These are phyloP conservation scores for Bullera alba DNA, from an alignment of 768 basidiomycete genomes.

Conservation along the genomic window DNA sequence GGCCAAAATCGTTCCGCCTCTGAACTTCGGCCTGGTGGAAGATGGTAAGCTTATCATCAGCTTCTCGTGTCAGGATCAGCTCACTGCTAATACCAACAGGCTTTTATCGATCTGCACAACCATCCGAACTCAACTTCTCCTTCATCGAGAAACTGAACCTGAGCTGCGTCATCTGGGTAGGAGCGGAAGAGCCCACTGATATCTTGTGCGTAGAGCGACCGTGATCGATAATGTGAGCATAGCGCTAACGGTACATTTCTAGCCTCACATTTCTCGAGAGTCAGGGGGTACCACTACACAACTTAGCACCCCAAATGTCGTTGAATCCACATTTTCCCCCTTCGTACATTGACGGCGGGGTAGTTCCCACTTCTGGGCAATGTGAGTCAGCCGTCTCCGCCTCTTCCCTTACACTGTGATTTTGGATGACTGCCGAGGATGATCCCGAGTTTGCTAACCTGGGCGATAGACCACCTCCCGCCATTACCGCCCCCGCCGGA, in stretches of 20 bases:
- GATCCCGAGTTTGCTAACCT: not conserved
- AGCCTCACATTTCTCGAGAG: slow-evolving; percentile 42
- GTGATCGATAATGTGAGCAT: too few species aligned
- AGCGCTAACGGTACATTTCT: too few species aligned
- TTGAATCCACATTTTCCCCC: slow-evolving; percentile 42
- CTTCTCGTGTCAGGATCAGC: not conserved
- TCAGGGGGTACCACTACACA: slow-evolving; percentile 42
- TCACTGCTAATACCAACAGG: slow-evolving; percentile 14
- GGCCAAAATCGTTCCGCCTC: slow-evolving; percentile 43
- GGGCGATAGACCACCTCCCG: slow-evolving; percentile 30
- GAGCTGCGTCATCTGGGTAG: slow-evolving; percentile 45
- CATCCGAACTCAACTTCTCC: slow-evolving; percentile 54
- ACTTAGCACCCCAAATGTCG: slow-evolving; percentile 38
- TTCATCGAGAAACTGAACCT: slow-evolving; percentile 49
- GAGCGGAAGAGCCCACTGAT: slow-evolving; percentile 45
- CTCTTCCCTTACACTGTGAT: not conserved
- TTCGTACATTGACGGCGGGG: slow-evolving; percentile 31
- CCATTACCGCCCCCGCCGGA: slow-evolving; percentile 43
- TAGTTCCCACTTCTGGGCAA: slow-evolving; percentile 32
- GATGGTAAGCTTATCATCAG: slow-evolving; percentile 27
- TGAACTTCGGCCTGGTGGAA: slow-evolving; percentile 46
- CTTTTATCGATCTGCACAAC: slow-evolving; percentile 46
- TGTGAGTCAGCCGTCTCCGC: slow-evolving; percentile 16
- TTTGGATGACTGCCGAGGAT: not conserved
- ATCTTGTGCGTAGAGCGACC: slow-evolving; percentile 40